Evolutionary conservation across 805 yeast genomes (phyloP), one percentile per base, ranked within the genome.

Genomic region (Candida oleophila): DNA sequence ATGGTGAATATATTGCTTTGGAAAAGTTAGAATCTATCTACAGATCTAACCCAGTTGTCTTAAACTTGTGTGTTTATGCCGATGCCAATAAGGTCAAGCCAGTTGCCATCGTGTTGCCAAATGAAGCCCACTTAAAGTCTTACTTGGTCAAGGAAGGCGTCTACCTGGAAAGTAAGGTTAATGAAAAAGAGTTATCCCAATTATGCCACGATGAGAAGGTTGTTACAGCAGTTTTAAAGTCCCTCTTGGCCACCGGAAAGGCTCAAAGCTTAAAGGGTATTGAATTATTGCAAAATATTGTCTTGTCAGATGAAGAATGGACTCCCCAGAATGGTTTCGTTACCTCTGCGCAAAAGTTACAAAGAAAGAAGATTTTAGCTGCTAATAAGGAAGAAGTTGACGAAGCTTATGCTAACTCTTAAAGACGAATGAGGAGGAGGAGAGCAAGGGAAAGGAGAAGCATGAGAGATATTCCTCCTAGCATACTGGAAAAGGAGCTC

Each of bases 1-100:
- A 94, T 65, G 99, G 99, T 71, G 99, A 94, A 74, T 94, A 94
- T 69, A 89, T 94, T 66, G 99, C 99, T 3, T 78, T 94, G 60
- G 99, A 94, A 71, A 91, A 91, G 70, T 74, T 94, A 55, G 99
- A 94, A 72, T 79, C 96, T 9, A 76, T 87, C 42, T 94, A 94
- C 75, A 82, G 97, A 70, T 85, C 97, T 25, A 86, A 86, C 67
- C 70, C 80, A 38, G 74, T 76, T 53, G 94, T 92, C 33, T 69
- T 74, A 45, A 92, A 94, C 73, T 74, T 92, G 52, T 91, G 97
- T 71, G 91, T 90, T 52, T 92, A 91, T 64, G 98, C 98, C 42
- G 97, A 94, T 68, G 82, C 81, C 58, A 72, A 73, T 53, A 87
- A 87, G 66, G 92, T 88, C 51, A 92, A 89, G 76, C 98, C 99